Evolutionary conservation across 2,329 filamentous ascomycete species (phyloP).

Genomic region (Nemania bipapillata): DNA sequence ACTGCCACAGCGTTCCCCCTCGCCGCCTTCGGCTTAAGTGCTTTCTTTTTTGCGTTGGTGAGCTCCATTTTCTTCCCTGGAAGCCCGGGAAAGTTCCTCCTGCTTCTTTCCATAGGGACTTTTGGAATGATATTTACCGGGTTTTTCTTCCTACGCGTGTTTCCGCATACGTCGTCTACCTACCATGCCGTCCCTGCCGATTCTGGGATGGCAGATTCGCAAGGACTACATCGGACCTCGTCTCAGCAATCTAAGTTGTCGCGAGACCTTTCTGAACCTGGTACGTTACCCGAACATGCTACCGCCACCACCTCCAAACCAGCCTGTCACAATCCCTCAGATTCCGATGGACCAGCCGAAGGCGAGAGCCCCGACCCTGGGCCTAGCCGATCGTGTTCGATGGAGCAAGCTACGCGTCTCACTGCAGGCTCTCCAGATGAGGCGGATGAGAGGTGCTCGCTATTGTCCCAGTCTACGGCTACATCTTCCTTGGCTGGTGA

Average conservation of each 20-base stretch:
- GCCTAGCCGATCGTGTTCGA: slow-evolving; percentile 40
- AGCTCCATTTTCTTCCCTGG: slow-evolving; percentile 83
- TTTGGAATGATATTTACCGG: slow-evolving; percentile 77
- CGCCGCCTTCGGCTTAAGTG: slow-evolving; percentile 91
- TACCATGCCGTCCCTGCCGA: slow-evolving; percentile 68
- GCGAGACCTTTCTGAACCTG: slow-evolving; percentile 65
- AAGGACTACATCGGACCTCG: slow-evolving; percentile 56
- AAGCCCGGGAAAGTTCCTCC: slow-evolving; percentile 81
- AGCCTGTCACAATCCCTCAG: slow-evolving; percentile 45
- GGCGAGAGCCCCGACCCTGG: slow-evolving; percentile 34
- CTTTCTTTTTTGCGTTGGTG: slow-evolving; percentile 91
- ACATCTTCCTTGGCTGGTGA: slow-evolving; percentile 61
- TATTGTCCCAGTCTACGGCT: slow-evolving; percentile 74
- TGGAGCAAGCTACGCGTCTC: slow-evolving; percentile 36
- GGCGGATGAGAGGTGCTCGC: slow-evolving; percentile 80
- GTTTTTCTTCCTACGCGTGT: slow-evolving; percentile 85
- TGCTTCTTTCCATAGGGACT: slow-evolving; percentile 83
- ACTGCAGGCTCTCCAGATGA: slow-evolving; percentile 50
- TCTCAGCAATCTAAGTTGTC: slow-evolving; percentile 57
- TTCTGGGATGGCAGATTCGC: slow-evolving; percentile 52
- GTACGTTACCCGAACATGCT: slow-evolving; percentile 64
- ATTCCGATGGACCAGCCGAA: slow-evolving; percentile 38
- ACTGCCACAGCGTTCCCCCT: slow-evolving; percentile 94
- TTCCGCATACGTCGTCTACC: slow-evolving; percentile 61
- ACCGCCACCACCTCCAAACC: slow-evolving; percentile 50